phyloP scores from a whole-genome alignment of 108 stramenopile species.

The Asterionellopsis glacialis region DNA sequence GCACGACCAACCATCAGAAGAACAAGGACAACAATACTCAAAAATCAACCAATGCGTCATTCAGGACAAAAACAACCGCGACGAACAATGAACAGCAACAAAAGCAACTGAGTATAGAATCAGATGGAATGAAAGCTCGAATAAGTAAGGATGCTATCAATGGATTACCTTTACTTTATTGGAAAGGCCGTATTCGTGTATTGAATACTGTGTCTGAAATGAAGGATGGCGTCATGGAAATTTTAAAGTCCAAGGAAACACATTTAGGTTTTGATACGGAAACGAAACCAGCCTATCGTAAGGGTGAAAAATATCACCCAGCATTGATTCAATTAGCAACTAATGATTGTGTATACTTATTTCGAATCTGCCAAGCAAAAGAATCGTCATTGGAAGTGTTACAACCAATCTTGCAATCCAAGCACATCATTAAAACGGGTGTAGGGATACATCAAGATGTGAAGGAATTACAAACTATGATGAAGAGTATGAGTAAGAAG shows the following conservation, averaged over 20 bases:
- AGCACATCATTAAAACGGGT: background rate
- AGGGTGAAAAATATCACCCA: background rate
- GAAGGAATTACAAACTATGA: background rate
- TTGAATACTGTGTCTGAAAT: background rate
- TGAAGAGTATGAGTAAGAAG: too few species aligned
- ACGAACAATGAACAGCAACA: too few species aligned
- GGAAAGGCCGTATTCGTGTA: background rate
- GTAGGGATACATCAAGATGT: background rate
- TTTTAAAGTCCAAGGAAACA: background rate
- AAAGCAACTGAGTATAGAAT: too few species aligned
- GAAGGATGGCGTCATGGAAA: background rate
- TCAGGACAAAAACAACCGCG: too few species aligned
- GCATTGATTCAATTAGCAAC: constrained; percentile 2
- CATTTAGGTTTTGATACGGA: constrained; percentile 3
- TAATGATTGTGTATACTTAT: background rate
- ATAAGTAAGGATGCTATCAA: background rate
- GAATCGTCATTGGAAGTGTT: background rate
- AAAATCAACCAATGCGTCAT: too few species aligned
- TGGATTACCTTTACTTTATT: background rate
- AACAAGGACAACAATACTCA: too few species aligned
- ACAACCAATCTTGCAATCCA: background rate
- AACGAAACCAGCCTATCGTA: background rate
- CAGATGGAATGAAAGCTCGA: too few species aligned
- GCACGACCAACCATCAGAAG: too few species aligned
- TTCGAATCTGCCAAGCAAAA: background rate